These are phyloP conservation scores for Wickerhamomyces ciferrii DNA, from an alignment of 805 yeast genomes.

Conservation along the genomic window DNA sequence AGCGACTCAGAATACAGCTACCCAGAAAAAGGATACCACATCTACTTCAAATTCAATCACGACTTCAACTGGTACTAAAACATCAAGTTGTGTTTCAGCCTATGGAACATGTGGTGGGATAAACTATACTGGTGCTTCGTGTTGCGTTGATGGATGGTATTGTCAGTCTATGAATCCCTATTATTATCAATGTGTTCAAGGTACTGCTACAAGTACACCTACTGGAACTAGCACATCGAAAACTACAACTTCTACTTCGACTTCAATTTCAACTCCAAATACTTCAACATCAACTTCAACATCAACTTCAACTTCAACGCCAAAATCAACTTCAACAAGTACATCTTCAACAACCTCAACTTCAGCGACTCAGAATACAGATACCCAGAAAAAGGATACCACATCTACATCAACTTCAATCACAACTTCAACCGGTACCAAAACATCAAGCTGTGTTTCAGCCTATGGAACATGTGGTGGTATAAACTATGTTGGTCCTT, in stretches of 20 bases:
- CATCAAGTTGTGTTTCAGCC: background rate
- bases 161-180: background rate
- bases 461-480: constrained; percentile 1
- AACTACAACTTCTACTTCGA: background rate
- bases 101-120: constrained; percentile 2
- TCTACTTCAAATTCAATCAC: background rate
- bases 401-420: background rate
- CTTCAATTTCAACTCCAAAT: background rate
- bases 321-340: too few species aligned
- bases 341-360: too few species aligned
- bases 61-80: background rate
- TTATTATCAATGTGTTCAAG: constrained; percentile 3
- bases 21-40: background rate
- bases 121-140: background rate
- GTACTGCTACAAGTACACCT: background rate
- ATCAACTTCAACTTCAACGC: background rate
- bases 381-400: background rate
- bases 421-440: background rate
- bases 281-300: background rate
- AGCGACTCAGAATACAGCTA: background rate
- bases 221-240: background rate
- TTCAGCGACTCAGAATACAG: background rate
- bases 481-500: background rate
- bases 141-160: background rate
- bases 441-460: too few species aligned